phyloP scores from a whole-genome alignment of 2,329 filamentous ascomycete genomes.

The Endoconidiophora polonica region DNA sequence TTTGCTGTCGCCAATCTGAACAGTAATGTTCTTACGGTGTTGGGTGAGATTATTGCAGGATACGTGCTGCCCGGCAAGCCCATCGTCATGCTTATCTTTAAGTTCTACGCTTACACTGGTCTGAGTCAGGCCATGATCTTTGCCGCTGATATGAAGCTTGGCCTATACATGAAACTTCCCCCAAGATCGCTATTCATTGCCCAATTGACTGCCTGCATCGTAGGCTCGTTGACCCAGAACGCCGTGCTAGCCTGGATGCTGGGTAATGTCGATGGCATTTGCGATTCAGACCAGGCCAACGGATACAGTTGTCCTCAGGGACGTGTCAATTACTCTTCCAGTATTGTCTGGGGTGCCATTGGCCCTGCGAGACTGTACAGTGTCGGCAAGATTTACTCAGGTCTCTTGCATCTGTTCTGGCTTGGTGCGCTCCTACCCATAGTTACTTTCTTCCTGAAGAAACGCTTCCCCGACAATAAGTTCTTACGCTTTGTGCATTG shows the following conservation, averaged over 20 bases:
- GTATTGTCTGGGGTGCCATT: constrained; percentile 46
- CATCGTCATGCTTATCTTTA: constrained; percentile 33
- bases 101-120: constrained; percentile 29
- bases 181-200: constrained; percentile 32
- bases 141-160: constrained; percentile 33
- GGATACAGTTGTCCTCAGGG: constrained; percentile 40
- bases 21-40: constrained; percentile 29
- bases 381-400: constrained; percentile 27
- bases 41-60: constrained; percentile 32
- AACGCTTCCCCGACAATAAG: constrained; percentile 29
- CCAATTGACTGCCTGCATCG: constrained; percentile 24
- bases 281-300: constrained; percentile 28
- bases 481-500: constrained; percentile 32
- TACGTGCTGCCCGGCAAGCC: constrained; percentile 31
- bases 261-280: constrained; percentile 34
- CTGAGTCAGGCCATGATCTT: constrained; percentile 30
- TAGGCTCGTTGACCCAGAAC: constrained; percentile 23
- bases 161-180: constrained; percentile 36
- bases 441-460: constrained; percentile 28
- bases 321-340: constrained; percentile 43
- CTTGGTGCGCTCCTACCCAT: constrained; percentile 32
- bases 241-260: constrained; percentile 24
- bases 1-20: constrained; percentile 31
- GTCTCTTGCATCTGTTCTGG: constrained; percentile 37
- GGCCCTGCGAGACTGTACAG: constrained; percentile 23